Percentiles rank a stretch among this genome's conserved stretches.
phyloP scores from a whole-genome alignment of 2,329 filamentous ascomycete genomes.

The Aspergillus sp. region DNA sequence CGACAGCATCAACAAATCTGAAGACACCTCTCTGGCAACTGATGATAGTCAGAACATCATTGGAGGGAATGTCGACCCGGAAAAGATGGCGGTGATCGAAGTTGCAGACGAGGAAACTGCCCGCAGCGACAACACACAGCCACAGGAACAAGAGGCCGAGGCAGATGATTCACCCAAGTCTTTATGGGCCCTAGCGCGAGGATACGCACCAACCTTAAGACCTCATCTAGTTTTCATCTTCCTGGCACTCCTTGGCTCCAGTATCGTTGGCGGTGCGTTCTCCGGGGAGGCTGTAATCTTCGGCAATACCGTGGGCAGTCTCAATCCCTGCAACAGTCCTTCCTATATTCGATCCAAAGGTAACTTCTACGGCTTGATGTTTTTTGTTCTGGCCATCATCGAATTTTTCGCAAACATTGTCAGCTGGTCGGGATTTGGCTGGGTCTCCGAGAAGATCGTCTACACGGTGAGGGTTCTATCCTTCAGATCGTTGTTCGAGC shows the following conservation, averaged over 20 bases:
- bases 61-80: constrained; percentile 6
- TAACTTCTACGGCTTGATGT: constrained; percentile 56
- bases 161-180: constrained; percentile 25
- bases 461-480: constrained; percentile 63
- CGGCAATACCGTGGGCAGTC: constrained; percentile 57
- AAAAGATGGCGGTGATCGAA: constrained; percentile 13
- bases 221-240: constrained; percentile 47
- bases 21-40: constrained; percentile 21
- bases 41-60: no score
- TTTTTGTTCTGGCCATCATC: constrained; percentile 60
- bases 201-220: constrained; percentile 26
- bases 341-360: constrained; percentile 51
- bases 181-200: constrained; percentile 25
- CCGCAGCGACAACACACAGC: background rate
- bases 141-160: constrained; percentile 25
- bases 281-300: constrained; percentile 60
- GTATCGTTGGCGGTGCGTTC: constrained; percentile 58
- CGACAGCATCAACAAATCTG: constrained; percentile 28
- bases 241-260: constrained; percentile 51
- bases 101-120: constrained; percentile 17
- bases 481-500: constrained; percentile 63
- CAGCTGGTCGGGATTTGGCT: constrained; percentile 59
- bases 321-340: constrained; percentile 54
- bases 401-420: constrained; percentile 62
- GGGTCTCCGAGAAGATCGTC: constrained; percentile 63